Base-by-base conservation (phyloP, 2,329 filamentous ascomycete genomes). In the Xenoacremonium recifei region DNA sequence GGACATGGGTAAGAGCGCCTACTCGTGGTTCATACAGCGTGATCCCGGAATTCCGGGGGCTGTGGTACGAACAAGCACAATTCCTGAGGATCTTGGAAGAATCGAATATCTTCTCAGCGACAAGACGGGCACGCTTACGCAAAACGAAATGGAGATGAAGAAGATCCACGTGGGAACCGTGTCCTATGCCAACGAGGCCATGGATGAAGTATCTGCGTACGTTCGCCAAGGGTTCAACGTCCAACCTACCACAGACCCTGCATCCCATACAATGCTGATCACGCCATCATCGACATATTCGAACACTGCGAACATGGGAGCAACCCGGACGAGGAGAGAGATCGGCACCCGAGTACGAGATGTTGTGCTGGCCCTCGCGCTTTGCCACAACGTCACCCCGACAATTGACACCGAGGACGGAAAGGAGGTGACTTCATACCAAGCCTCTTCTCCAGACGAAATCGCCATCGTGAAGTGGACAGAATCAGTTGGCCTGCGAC, bases 131-230 rank as follows among this genome's bases (percentile, higher is more conserved):
- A 99, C 93, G 2, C 67, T 99, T 45, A 99, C 93, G 1, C 90
- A 97, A 55, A 99, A 99, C 59, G 89, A 96, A 59, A 96, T 96
- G 91, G 92, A 96, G 60, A 85, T 99, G 77, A 96, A 95, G 63
- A 99, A 99, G 68, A 92, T 99, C 5, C 95, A 99, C 59, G 89
- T 99, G 39, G 93, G 95, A 9, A 99, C 93, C 9, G 93, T 97
- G 2, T 97, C 92, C 2, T 99, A 99, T 59, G 93, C 92, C 23
- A 96, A 96, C 55, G 93, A 99, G 61, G 92, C 93, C 9, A 99
- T 99, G 93, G 93, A 97, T 54, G 95, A 99, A 69, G 93, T 99
- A 11, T 73, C 82, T 11, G 79, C 87, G 0, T 96, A 96, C 61
- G 79, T 99, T 37, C 83, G 79, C 49, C 91, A 96, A 63, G 88